Evolutionary conservation across 371 early-diverging fungal genomes (phyloP), one percentile per base, ranked within the genome.

Genomic region (Apophysomyces sp.): DNA sequence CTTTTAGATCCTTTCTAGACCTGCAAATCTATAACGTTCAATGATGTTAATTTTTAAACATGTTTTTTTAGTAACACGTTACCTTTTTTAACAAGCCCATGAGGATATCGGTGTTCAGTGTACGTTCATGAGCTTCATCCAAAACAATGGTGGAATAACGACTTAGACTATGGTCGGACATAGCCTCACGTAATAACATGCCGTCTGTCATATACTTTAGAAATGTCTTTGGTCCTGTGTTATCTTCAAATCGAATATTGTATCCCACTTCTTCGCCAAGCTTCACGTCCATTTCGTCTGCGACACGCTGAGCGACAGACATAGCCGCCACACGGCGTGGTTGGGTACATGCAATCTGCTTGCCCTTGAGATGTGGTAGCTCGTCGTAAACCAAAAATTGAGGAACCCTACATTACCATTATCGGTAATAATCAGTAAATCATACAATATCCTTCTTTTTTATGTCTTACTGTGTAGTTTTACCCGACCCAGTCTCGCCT

Each of bases 101-200:
- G 51, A 99, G 76, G 65, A 99, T 92, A 78, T 99, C 99, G 7
- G 98, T 98, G 64, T 86, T 84, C 15, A 94, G 66, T 29, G 92
- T 95, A 69, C 97, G 89, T 82, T 99, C 99, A 87, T 99, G 99
- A 27, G 98, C 98, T 78, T 99, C 99, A 72, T 99, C 99, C 51
- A 99, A 85, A 69, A 96, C 89, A 44, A 99, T 86, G 18, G 94
- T 89, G 24, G 95, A 94, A 71, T 98, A 98, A 30, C 93, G 78
- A 34, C 77, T 70, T 40, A 97, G 71, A 58, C 82, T 63, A n/a
- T 94, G 95, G 74, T 98, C 97, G n/a, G 88, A 86, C 93, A 99
- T 96, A 58, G 96, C 94, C 75, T 99, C 98, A 55, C 97, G 88
- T 27, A 99, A 76, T 27, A 99, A 86, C 93, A 99, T 96, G 88